Conservation (phyloP, 2,329 filamentous ascomycete species). For the Furcasterigmium furcatum region DNA sequence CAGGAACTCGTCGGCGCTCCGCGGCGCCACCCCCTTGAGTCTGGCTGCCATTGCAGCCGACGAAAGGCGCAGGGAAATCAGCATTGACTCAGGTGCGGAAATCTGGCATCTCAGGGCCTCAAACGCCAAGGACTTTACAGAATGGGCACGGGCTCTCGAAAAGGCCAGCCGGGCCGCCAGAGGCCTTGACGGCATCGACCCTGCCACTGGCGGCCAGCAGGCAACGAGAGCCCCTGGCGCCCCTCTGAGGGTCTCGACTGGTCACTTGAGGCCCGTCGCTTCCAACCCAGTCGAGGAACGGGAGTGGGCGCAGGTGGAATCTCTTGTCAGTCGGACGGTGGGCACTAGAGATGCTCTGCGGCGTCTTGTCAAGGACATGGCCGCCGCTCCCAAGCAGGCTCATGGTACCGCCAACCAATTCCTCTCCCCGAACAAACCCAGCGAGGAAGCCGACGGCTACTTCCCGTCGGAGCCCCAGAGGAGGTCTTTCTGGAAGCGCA, state of each 20-base stretch:
- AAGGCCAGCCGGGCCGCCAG: constrained; percentile 68
- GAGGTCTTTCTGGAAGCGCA: constrained; percentile 89
- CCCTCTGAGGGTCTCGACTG: constrained; percentile 21
- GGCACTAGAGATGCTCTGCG: constrained; percentile 87
- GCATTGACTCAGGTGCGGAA: constrained; percentile 93
- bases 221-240: constrained; percentile 10
- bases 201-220: constrained; percentile 15
- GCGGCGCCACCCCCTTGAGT: constrained; percentile 88
- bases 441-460: constrained; percentile 53
- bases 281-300: constrained; percentile 59
- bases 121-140: constrained; percentile 79
- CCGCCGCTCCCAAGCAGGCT: constrained; percentile 51
- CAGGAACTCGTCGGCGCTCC: constrained; percentile 84
- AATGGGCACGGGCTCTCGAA: constrained; percentile 85
- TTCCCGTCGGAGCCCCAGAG: constrained; percentile 52
- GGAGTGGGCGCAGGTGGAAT: constrained; percentile 86
- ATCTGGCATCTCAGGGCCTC: constrained; percentile 90
- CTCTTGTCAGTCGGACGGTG: constrained; percentile 79
- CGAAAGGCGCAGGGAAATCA: constrained; percentile 85
- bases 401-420: constrained; percentile 29
- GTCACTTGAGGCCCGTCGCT: constrained; percentile 19
- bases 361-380: constrained; percentile 80
- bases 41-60: constrained; percentile 89
- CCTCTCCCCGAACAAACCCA: constrained; percentile 27
- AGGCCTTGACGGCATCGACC: constrained; percentile 39